These are phyloP conservation scores for Excoecaria agallocha DNA, from an alignment of 345 rosid genomes.

Conservation along the genomic window DNA sequence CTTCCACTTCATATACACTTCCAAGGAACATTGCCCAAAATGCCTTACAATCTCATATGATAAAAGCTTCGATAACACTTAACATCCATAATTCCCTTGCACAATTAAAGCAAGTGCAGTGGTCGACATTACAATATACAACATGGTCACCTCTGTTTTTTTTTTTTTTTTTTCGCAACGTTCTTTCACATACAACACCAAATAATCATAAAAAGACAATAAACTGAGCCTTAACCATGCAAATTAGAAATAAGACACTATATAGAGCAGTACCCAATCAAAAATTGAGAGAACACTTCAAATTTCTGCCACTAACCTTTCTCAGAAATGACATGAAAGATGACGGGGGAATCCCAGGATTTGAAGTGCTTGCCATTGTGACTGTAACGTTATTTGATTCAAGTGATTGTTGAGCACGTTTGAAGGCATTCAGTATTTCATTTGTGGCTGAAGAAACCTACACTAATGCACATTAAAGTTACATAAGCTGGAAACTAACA, in stretches of 20 bases:
- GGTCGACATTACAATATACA: not conserved
- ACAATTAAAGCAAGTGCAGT: not conserved
- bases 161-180: too few relatives aligned
- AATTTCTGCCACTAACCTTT: constrained; percentile 46
- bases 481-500: not conserved
- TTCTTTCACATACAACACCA: not conserved
- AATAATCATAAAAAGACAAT: not conserved
- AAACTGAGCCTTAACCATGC: constrained; percentile 2
- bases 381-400: constrained; percentile 48
- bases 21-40: not conserved
- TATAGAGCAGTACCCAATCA: not conserved
- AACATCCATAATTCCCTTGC: not conserved
- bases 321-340: constrained; percentile 87
- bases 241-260: not conserved
- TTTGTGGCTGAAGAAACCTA: constrained; percentile 63
- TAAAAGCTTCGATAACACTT: not conserved
- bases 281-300: not conserved
- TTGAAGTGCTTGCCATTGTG: constrained; percentile 57
- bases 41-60: not conserved
- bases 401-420: constrained; percentile 65
- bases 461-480: constrained; percentile 18
- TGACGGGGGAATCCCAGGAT: constrained; percentile 98
- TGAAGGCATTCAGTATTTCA: constrained; percentile 63
- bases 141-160: too few relatives aligned
- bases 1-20: not conserved